Evolutionary conservation across 164 flowering plant genomes (phyloP).

Genomic region (Aristolochia contorta): DNA sequence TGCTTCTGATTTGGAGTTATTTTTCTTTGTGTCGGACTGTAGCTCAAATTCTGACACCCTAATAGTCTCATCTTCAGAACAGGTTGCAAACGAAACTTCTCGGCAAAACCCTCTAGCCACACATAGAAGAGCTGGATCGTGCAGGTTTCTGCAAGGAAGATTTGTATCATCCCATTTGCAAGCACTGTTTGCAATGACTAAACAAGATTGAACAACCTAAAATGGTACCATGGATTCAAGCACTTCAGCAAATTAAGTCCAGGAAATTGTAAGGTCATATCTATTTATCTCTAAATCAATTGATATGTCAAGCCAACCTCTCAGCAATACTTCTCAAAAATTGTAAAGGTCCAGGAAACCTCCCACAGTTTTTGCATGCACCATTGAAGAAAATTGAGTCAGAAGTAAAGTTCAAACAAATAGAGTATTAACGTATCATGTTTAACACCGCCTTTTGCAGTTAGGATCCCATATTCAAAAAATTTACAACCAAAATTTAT

Average conservation of each 20-base stretch:
- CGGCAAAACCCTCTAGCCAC: constrained; percentile 58
- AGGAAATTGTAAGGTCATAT: too few relatives aligned
- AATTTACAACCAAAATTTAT: neutral
- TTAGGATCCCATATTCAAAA: neutral
- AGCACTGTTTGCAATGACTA: constrained; percentile 53
- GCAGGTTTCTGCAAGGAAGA: constrained; percentile 52
- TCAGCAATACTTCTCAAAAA: too few relatives aligned
- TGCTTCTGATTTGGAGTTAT: constrained; percentile 9
- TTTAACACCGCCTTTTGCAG: too few relatives aligned
- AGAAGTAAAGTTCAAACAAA: neutral
- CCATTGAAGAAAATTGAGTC: too few relatives aligned
- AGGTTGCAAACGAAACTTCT: constrained; percentile 71
- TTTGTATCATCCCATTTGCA: constrained; percentile 73
- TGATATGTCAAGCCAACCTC: too few relatives aligned
- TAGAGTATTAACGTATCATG: neutral
- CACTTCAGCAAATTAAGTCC: neutral
- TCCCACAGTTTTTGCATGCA: too few relatives aligned
- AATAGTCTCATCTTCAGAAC: constrained; percentile 70
- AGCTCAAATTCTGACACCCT: constrained; percentile 60
- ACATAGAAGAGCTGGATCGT: constrained; percentile 54
- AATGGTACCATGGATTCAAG: constrained; percentile 6
- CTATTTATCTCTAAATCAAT: neutral
- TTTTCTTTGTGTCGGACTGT: constrained; percentile 18
- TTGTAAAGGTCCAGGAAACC: too few relatives aligned
- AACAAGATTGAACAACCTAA: constrained; percentile 52